phyloP scores from a whole-genome alignment of 108 stramenopile species.

The Stephanodiscus triporus region DNA sequence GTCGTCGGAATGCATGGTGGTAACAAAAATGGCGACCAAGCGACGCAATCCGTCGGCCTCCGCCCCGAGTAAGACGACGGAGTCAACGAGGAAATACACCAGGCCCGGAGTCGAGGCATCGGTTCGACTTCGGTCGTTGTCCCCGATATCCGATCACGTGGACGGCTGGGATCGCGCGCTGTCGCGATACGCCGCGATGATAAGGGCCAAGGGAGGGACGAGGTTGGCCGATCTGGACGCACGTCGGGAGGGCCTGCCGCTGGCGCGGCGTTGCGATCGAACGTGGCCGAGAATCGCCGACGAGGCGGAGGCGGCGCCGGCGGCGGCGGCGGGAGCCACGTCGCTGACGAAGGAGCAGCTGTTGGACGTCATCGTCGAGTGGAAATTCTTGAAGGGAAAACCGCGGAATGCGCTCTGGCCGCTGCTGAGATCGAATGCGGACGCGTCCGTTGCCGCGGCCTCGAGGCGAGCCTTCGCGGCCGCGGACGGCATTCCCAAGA shows the following conservation, averaged over 20 bases:
- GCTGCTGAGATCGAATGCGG: conserved; percentile 54
- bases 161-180: conserved; percentile 11
- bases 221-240: conserved; percentile 39
- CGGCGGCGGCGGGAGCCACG: background rate
- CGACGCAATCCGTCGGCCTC: too few relatives aligned
- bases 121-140: conserved; percentile 22
- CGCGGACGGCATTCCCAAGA: conserved; percentile 15
- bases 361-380: conserved; percentile 55
- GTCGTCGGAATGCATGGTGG: too few relatives aligned
- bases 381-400: conserved; percentile 86
- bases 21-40: too few relatives aligned
- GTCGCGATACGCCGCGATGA: conserved; percentile 41
- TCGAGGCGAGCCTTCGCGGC: conserved; percentile 46
- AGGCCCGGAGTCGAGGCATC: conserved; percentile 44
- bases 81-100: conserved; percentile 6
- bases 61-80: background rate
- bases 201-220: conserved; percentile 43
- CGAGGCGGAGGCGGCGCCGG: background rate
- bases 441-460: conserved; percentile 29
- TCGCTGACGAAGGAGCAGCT: conserved; percentile 64
- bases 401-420: conserved; percentile 59
- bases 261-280: background rate
- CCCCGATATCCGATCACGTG: background rate
- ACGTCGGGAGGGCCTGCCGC: conserved; percentile 10
- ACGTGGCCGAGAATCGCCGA: background rate